Evolutionary conservation across 202 grass and related monocot genomes (phyloP).

Genomic region (Cymbopogon flexuosus): DNA sequence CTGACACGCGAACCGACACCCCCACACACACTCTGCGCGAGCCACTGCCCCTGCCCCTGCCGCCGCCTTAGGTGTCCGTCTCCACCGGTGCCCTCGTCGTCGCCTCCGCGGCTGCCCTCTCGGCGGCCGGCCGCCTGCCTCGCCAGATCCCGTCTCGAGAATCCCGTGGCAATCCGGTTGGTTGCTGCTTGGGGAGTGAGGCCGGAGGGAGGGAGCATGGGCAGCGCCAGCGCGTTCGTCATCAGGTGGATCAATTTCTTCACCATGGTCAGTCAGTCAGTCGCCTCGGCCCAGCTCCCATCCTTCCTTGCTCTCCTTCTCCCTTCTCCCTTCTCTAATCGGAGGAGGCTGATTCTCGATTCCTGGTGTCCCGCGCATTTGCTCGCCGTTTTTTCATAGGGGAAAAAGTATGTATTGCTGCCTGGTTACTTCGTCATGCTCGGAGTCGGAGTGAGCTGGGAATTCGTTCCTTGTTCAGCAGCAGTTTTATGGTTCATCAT

Average conservation of each 20-base stretch:
- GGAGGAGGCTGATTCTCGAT: background rate
- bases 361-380: background rate
- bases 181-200: no score
- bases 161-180: background rate
- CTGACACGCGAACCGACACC: background rate
- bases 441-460: no score
- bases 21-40: background rate
- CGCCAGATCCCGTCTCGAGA: slow-evolving; percentile 23
- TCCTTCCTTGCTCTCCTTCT: background rate
- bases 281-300: background rate
- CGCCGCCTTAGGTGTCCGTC: background rate
- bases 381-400: background rate
- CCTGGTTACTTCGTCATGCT: background rate
- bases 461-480: background rate
- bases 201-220: slow-evolving; percentile 42
- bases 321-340: background rate
- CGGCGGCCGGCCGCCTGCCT: background rate
- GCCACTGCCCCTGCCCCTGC: background rate
- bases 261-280: slow-evolving; percentile 59
- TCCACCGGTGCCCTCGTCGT: background rate
- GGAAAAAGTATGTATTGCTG: background rate
- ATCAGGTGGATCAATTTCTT: slow-evolving; percentile 99
- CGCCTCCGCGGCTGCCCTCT: background rate
- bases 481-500: background rate
- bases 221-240: slow-evolving; percentile 73